Evolutionary conservation across 768 basidiomycete species (phyloP).

Genomic region (Nidularia pulvinata): DNA sequence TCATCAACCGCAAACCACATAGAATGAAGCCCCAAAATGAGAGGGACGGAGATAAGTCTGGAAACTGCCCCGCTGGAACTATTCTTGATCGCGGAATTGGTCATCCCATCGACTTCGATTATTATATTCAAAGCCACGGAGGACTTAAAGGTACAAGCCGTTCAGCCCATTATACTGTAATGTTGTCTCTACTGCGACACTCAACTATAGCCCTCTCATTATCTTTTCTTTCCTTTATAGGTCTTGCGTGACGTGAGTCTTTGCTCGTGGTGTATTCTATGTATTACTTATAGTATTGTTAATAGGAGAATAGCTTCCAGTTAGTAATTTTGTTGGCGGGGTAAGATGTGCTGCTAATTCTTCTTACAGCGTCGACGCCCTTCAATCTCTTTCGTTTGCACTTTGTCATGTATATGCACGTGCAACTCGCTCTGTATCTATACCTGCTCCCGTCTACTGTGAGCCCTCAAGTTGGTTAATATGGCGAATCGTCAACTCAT

Average conservation of each 20-base stretch:
- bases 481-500: background rate
- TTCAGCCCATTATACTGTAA: slow-evolving; percentile 39
- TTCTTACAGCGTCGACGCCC: slow-evolving; percentile 33
- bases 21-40: slow-evolving; percentile 12
- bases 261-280: background rate
- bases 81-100: slow-evolving; percentile 73
- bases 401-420: slow-evolving; percentile 58
- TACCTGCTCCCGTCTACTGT: slow-evolving; percentile 86
- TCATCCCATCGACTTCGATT: slow-evolving; percentile 77
- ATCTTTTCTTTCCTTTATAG: slow-evolving; percentile 2
- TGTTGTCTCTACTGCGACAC: too few species aligned
- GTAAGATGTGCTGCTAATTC: too few species aligned
- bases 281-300: background rate
- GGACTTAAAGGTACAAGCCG: slow-evolving; percentile 77
- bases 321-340: slow-evolving; percentile 14
- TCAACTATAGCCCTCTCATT: too few species aligned
- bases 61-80: slow-evolving; percentile 80
- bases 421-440: slow-evolving; percentile 79
- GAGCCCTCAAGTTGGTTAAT: slow-evolving; percentile 14
- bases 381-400: slow-evolving; percentile 71
- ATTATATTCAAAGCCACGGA: slow-evolving; percentile 75
- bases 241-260: slow-evolving; percentile 32
- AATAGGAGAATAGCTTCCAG: slow-evolving; percentile 54
- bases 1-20: background rate
- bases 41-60: slow-evolving; percentile 53